These are phyloP conservation scores for Penicillium pulvis DNA, from an alignment of 495 filamentous ascomycete species.

Conservation along the genomic window DNA sequence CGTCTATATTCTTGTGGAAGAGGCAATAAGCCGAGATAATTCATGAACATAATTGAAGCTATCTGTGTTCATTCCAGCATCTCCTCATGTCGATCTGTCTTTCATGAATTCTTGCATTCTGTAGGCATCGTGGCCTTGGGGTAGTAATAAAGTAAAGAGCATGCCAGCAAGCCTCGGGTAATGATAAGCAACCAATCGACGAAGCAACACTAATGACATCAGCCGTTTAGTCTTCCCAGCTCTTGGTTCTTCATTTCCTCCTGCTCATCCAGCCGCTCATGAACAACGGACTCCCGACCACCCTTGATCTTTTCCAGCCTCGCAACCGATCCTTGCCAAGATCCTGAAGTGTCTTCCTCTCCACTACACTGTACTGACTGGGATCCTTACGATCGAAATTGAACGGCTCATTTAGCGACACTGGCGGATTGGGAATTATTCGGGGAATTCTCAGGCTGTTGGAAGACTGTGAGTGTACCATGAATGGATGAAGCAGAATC, in stretches of 20 bases:
- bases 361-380: slow-evolving; percentile 64
- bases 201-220: background rate
- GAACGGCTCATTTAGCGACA: slow-evolving; percentile 64
- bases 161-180: background rate
- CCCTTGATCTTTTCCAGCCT: slow-evolving; percentile 65
- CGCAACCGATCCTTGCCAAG: slow-evolving; percentile 58
- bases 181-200: background rate
- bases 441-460: slow-evolving; percentile 61
- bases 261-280: slow-evolving; percentile 41
- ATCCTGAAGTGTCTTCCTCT: slow-evolving; percentile 62
- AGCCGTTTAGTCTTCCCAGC: slow-evolving; percentile 18
- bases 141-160: slow-evolving; percentile 1
- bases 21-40: background rate
- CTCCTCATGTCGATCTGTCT: background rate
- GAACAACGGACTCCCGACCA: slow-evolving; percentile 51
- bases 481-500: slow-evolving; percentile 70
- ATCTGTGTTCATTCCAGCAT: background rate
- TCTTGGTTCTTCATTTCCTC: slow-evolving; percentile 44
- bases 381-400: slow-evolving; percentile 61
- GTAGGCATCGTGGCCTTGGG: background rate
- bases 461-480: slow-evolving; percentile 66
- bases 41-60: background rate
- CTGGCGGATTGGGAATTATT: slow-evolving; percentile 74
- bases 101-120: too few relatives aligned
- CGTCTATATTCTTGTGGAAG: slow-evolving; percentile 28